Evolutionary conservation across 2,329 filamentous ascomycete genomes (phyloP).

Genomic region (Fusarium udum): DNA sequence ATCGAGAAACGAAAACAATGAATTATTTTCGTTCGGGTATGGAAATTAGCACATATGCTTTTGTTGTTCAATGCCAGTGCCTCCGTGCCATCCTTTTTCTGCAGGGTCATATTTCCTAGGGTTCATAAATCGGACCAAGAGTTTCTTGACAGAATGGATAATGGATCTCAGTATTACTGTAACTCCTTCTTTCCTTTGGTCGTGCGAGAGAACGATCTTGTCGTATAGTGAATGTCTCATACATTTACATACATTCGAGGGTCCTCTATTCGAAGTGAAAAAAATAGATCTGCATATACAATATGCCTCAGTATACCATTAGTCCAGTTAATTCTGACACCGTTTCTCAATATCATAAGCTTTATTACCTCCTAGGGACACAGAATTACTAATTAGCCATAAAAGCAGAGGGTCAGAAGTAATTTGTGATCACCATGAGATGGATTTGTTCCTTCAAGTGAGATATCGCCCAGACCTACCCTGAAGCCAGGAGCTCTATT

Average conservation of each 20-base stretch:
- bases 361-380: too few relatives aligned
- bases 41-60: not conserved
- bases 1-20: too few relatives aligned
- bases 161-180: not conserved
- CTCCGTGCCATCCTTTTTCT: not conserved
- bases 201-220: not conserved
- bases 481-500: constrained; percentile 16
- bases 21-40: not conserved
- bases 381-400: not conserved
- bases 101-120: not conserved
- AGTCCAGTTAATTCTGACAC: not conserved
- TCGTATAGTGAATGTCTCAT: too few relatives aligned
- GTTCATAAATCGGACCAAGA: not conserved
- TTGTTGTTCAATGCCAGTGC: not conserved
- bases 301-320: not conserved
- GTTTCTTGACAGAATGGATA: not conserved
- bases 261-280: not conserved
- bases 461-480: constrained; percentile 2
- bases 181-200: not conserved
- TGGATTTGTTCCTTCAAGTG: not conserved
- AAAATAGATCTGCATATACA: too few relatives aligned
- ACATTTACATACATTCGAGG: fast-evolving
- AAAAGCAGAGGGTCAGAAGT: not conserved
- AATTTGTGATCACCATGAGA: not conserved
- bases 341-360: too few relatives aligned